Evolutionary conservation across 2,329 filamentous ascomycete species (phyloP).

Genomic region (Aureobasidium vineae): DNA sequence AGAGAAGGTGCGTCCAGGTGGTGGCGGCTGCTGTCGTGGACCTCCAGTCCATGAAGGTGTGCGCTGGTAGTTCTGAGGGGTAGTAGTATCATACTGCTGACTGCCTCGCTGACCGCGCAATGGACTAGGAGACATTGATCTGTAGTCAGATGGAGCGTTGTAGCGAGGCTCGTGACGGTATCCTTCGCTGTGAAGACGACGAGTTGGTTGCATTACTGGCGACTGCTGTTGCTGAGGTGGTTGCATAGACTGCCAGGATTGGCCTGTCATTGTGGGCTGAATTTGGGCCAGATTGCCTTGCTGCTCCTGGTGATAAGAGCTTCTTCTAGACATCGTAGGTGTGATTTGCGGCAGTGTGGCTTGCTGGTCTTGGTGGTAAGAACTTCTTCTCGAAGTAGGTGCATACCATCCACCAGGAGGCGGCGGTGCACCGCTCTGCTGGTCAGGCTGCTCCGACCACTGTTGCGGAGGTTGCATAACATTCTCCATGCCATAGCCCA

Average conservation of each 20-base stretch:
- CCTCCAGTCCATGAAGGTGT: background rate
- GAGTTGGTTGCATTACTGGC: slow-evolving; percentile 5
- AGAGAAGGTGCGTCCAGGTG: background rate
- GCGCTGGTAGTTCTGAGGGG: slow-evolving; percentile 15
- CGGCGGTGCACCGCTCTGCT: background rate
- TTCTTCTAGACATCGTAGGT: background rate
- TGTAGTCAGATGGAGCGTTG: slow-evolving; percentile 1
- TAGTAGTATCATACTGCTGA: slow-evolving; percentile 13
- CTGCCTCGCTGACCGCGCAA: slow-evolving; percentile 21
- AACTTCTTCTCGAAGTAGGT: slow-evolving; percentile 24
- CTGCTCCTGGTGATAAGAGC: slow-evolving; percentile 8
- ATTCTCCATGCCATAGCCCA: background rate
- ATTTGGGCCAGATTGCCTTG: slow-evolving; percentile 1
- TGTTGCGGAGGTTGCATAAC: background rate
- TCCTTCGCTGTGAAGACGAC: slow-evolving; percentile 31
- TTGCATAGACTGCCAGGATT: slow-evolving; percentile 12
- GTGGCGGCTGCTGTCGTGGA: background rate
- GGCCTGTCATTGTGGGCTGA: background rate
- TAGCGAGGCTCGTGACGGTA: slow-evolving; percentile 26
- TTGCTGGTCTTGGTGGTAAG: slow-evolving; percentile 13
- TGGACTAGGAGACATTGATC: slow-evolving; percentile 21
- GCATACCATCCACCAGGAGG: slow-evolving; percentile 34
- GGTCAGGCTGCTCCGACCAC: slow-evolving; percentile 10
- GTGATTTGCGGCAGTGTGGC: slow-evolving; percentile 6
- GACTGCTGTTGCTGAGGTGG: background rate